A percentile compares a stretch with the other conserved stretches of the same genome.
These are phyloP conservation scores for Moringa oleifera DNA, from an alignment of 345 rosid genomes.

Conservation along the genomic window DNA sequence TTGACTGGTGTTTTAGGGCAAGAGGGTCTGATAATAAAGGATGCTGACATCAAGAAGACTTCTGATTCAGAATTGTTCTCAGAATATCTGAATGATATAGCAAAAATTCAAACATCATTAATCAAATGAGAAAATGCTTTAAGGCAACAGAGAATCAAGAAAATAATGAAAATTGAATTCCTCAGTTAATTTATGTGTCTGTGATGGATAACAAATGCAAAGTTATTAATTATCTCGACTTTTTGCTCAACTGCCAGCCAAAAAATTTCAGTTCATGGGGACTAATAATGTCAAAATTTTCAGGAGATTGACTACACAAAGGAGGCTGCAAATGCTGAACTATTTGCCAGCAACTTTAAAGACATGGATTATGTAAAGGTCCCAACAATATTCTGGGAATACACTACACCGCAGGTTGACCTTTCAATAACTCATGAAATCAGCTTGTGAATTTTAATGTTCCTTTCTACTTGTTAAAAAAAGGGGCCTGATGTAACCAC, in stretches of 20 bases:
- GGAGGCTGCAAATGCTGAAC: constrained; percentile 93
- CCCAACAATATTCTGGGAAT: constrained; percentile 75
- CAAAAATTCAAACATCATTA: too few relatives aligned
- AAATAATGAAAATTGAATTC: too few relatives aligned
- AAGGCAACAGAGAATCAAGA: too few relatives aligned
- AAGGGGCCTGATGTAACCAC: background rate
- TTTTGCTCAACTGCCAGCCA: background rate
- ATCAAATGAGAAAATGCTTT: too few relatives aligned
- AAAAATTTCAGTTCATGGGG: background rate
- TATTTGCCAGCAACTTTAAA: constrained; percentile 87
- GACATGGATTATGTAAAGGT: constrained; percentile 81
- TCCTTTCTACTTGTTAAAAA: background rate
- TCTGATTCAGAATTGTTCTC: too few relatives aligned
- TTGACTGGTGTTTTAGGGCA: background rate
- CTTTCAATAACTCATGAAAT: constrained; percentile 8
- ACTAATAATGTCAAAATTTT: constrained; percentile 17
- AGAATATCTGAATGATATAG: too few relatives aligned
- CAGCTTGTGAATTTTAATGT: background rate
- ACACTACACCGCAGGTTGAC: constrained; percentile 87
- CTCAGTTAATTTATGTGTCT: too few relatives aligned
- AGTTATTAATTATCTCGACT: too few relatives aligned
- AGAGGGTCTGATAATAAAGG: too few relatives aligned
- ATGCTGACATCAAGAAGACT: too few relatives aligned
- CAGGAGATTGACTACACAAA: constrained; percentile 98
- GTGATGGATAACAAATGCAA: background rate